Base-by-base conservation (phyloP, 768 basidiomycete species). In the Termitomyces sp. region DNA sequence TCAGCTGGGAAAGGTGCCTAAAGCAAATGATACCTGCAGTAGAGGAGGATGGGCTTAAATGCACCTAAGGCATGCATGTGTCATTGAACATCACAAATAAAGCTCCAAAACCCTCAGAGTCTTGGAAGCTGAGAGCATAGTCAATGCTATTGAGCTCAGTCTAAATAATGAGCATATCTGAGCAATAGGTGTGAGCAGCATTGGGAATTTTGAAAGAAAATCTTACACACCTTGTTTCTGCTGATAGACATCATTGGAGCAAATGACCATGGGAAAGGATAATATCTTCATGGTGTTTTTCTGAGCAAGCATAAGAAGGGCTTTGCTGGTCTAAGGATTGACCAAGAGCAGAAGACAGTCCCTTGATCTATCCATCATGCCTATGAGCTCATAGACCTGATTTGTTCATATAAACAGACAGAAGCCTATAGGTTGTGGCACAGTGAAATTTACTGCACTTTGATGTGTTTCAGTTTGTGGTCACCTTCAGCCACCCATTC, bases 141-240 rank as follows among this genome's bases (percentile, higher is more conserved):
- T 99, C 97, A 37, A 90, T 85, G 29, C 92, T 92, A 61, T 92
- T 89, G 1, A 92, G 90, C 69, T 98, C 96, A 3, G 96, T 98
- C 97, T 97, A 99, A 19, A 98, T 95, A 64, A 99, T 98, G 47
- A 99, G 82, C 12, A 96, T 99, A 67, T 98, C 96, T 95, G 73
- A 31, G 23, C 31, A 50, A 59, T 16, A 41, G 55, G 52, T 37
- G 41, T 53, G 23, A 59, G 35, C 29, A 34, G 23, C 16, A 17
- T 59, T 27, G 17, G 44, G 49, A n/a, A 35, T 61, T 12, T 44
- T 31, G 35, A 46, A 51, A 58, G 11, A 48, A 48, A 54, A 40
- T 23, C 40, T 42, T 42, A 55, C 59, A 59, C 52, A 66, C 91
- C 90, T 78, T 92, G 90, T 66, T 93, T 89, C 45, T 87, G 81